Conservation (phyloP, 768 basidiomycete genomes). For the Grammothele lineata region DNA sequence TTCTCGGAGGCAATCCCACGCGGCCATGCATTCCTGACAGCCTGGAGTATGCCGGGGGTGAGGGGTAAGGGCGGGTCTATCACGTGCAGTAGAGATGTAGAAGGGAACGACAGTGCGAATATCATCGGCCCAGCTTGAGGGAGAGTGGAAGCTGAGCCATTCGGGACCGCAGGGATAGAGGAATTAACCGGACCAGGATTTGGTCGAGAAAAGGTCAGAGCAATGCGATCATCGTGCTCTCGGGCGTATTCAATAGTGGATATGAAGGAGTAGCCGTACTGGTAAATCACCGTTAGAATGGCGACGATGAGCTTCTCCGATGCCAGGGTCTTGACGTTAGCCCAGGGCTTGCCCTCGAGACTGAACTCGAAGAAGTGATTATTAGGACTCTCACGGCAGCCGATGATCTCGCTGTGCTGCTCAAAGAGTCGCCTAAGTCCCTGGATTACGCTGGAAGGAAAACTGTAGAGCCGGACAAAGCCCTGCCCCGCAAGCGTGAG, state of each 20-base stretch:
- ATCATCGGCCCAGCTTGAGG: slow-evolving; percentile 27
- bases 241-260: slow-evolving; percentile 75
- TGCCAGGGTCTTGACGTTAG: slow-evolving; percentile 56
- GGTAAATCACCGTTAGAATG: slow-evolving; percentile 58
- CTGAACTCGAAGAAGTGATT: slow-evolving; percentile 64
- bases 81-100: slow-evolving; percentile 64
- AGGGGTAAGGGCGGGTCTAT: slow-evolving; percentile 71
- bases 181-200: slow-evolving; percentile 32
- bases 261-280: slow-evolving; percentile 58
- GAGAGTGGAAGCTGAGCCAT: slow-evolving; percentile 27
- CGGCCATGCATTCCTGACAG: slow-evolving; percentile 75
- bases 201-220: slow-evolving; percentile 65
- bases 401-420: slow-evolving; percentile 35
- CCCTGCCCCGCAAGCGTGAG: slow-evolving; percentile 64
- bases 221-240: slow-evolving; percentile 68
- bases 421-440: slow-evolving; percentile 57
- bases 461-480: slow-evolving; percentile 67
- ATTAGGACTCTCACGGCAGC: slow-evolving; percentile 49
- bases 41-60: slow-evolving; percentile 78
- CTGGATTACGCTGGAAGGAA: slow-evolving; percentile 47
- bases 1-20: slow-evolving; percentile 75
- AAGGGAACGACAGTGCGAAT: slow-evolving; percentile 73
- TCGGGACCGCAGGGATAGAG: slow-evolving; percentile 35
- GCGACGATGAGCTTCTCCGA: slow-evolving; percentile 70
- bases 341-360: slow-evolving; percentile 70